Evolutionary conservation across 2,329 filamentous ascomycete species (phyloP), one percentile per base, ranked within the genome.

Genomic region (Myriangium duriaei): DNA sequence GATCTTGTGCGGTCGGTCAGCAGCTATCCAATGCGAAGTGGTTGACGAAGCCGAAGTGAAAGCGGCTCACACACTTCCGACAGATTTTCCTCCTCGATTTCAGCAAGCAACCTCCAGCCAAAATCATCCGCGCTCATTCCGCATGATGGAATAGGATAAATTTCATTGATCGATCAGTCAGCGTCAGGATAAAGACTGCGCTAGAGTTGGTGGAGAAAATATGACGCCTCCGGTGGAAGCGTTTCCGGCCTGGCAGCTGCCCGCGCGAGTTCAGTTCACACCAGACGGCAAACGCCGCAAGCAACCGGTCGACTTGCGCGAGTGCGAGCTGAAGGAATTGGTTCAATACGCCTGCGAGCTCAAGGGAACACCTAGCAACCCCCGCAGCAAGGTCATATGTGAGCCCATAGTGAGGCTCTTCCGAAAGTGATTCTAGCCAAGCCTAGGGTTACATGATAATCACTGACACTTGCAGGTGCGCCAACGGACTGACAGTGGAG

Each of bases 321-420:
- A 71, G 34, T 79, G 75, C 53, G 56, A 65, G 40, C 56, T 79
- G 29, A 61, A 71, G 47, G 71, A 78, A 52, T 55, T 79, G 55
- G 58, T 72, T 32, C 75, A 80, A 57, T 79, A 76, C 51, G 67
- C 67, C 16, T 80, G 76, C 56, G 66, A 74, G 50, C 57, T 74
- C 7, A 59, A 65, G 6, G 55, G 61, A 24, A 58, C 63, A 36
- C 54, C 52, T 31, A 56, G 62, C 21, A 50, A 57, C 35, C 59
- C 56, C 12, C 51, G 53, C 35, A 59, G 63, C 3, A 56, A 60
- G 2, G 56, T 71, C 16, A 53, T 70, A 4, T 78, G 74, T 49
- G 59, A 67, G 51, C 69, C 71, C n/a, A 57, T 78, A 17, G 62
- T 75, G 49, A 57, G 73, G 51, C 55, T 75, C 35, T 74, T 77